phyloP scores from a whole-genome alignment of 345 rosid genomes.

The Nephelium lappaceum region DNA sequence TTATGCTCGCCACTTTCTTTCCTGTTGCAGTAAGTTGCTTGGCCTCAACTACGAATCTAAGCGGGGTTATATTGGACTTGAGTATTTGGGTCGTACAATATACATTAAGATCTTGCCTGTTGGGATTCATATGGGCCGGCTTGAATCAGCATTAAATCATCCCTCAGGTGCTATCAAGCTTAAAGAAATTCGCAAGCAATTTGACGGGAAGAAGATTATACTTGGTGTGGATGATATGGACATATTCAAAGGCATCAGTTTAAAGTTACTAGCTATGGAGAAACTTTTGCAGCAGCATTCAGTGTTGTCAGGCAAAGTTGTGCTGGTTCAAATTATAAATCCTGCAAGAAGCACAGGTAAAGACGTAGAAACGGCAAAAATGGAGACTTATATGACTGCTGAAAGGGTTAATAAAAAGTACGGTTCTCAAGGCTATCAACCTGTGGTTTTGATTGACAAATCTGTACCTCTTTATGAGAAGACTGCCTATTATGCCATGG shows the following conservation, averaged over 20 bases:
- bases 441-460: conserved; percentile 51
- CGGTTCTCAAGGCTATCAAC: conserved; percentile 45
- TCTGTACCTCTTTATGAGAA: conserved; percentile 47
- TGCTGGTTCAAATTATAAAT: conserved; percentile 48
- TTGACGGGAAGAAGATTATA: conserved; percentile 36
- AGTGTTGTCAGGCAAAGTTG: conserved; percentile 36
- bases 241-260: conserved; percentile 55
- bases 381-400: conserved; percentile 41
- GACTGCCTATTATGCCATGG: conserved; percentile 56
- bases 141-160: conserved; percentile 46
- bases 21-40: conserved; percentile 54
- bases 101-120: conserved; percentile 49
- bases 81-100: conserved; percentile 53
- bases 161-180: conserved; percentile 43
- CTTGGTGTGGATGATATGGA: conserved; percentile 57
- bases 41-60: conserved; percentile 55
- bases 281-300: conserved; percentile 45
- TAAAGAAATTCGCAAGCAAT: conserved; percentile 46
- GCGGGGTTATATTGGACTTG: conserved; percentile 53
- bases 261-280: conserved; percentile 48
- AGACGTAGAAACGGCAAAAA: conserved; percentile 48
- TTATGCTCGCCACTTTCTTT: conserved; percentile 53
- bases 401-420: conserved; percentile 43
- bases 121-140: conserved; percentile 53
- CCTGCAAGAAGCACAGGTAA: conserved; percentile 55